A percentile compares a stretch with the other conserved stretches of the same genome.
phyloP scores from a whole-genome alignment of 352 stramenopile species.

The Phytophthora constricta region DNA sequence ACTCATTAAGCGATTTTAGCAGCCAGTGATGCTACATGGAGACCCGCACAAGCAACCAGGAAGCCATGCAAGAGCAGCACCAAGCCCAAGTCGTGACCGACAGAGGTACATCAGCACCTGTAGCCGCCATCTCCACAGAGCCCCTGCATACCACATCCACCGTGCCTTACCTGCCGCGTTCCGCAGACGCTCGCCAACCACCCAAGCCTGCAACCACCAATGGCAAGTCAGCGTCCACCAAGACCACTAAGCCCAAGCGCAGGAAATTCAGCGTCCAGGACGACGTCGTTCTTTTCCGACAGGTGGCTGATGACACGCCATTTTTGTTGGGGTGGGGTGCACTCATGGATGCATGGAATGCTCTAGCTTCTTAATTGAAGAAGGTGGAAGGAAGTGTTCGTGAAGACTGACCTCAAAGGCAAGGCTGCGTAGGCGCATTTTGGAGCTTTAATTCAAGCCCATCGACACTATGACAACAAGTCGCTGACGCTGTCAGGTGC shows the following conservation, averaged over 20 bases:
- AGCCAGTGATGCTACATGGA: too few species aligned
- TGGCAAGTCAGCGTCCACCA: too few species aligned
- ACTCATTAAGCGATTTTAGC: too few species aligned
- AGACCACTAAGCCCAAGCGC: not conserved
- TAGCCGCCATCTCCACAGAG: too few species aligned
- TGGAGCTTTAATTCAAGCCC: not conserved
- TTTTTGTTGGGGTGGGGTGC: not conserved
- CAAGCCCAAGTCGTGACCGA: not conserved
- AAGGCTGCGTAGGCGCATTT: not conserved
- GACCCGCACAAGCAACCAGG: too few species aligned
- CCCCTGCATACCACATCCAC: too few species aligned
- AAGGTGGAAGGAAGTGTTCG: not conserved
- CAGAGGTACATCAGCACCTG: too few species aligned
- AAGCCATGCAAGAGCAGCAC: not conserved
- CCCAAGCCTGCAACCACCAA: too few species aligned
- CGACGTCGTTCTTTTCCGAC: not conserved
- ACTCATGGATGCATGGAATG: not conserved
- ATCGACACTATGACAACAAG: not conserved
- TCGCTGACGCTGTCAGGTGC: not conserved
- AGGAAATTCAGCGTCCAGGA: not conserved
- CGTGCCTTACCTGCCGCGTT: too few species aligned
- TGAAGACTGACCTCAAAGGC: not conserved
- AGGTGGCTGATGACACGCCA: not conserved
- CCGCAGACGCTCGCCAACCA: not conserved
- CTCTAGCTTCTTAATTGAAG: not conserved